These are phyloP conservation scores for Cystobasidium sp. DNA, from an alignment of 1,284 basidiomycete species.

Conservation along the genomic window DNA sequence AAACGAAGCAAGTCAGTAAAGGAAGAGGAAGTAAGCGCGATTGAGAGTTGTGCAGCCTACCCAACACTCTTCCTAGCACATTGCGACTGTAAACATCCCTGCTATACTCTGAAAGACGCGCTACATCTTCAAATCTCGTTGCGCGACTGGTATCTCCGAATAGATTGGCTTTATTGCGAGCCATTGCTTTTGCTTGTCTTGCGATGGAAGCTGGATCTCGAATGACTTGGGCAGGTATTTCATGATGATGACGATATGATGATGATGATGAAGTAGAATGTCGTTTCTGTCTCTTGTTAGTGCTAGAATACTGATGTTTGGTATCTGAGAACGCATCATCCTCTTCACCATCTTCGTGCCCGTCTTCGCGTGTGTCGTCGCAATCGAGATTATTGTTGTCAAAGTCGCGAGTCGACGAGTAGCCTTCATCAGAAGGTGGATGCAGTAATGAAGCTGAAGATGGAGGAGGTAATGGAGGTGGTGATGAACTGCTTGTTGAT, in stretches of 20 bases:
- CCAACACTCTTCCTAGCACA: neutral
- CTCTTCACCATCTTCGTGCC: constrained; percentile 39
- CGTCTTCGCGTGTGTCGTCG: constrained; percentile 1
- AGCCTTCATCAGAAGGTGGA: constrained; percentile 35
- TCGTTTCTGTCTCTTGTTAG: constrained; percentile 4
- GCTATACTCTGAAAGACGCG: constrained; percentile 20
- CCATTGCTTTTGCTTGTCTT: constrained; percentile 26
- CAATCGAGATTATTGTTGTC: constrained; percentile 20
- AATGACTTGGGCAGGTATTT: neutral
- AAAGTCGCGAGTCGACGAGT: constrained; percentile 25
- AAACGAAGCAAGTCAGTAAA: neutral
- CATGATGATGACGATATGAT: constrained; percentile 1
- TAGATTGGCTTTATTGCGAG: constrained; percentile 22
- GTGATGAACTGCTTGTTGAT: constrained; percentile 3
- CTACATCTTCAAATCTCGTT: constrained; percentile 1
- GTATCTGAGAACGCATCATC: constrained; percentile 3
- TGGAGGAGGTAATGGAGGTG: constrained; percentile 5
- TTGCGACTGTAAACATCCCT: neutral
- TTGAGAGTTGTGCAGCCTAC: neutral
- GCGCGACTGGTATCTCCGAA: constrained; percentile 8
- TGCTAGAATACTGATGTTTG: neutral
- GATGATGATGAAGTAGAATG: neutral
- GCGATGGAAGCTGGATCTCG: constrained; percentile 4
- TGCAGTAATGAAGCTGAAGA: neutral
- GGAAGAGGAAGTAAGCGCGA: neutral